These are phyloP conservation scores for Piper longum DNA, from an alignment of 164 flowering plant species.

Conservation along the genomic window DNA sequence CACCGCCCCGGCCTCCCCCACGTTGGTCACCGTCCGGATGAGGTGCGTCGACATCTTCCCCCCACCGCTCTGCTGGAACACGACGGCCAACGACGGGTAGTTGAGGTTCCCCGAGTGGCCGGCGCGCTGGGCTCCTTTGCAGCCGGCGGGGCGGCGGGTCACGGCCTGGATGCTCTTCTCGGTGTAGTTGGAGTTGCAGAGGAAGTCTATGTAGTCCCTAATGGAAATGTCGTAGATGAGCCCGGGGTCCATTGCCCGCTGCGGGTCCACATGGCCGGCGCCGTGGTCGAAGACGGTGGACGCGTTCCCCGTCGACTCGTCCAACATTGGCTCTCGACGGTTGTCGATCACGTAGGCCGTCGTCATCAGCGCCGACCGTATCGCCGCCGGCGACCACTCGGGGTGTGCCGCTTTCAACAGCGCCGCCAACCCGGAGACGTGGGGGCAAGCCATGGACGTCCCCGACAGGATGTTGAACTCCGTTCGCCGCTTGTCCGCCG, in stretches of 20 bases:
- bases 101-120: constrained; percentile 80
- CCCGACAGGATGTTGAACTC: constrained; percentile 88
- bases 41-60: constrained; percentile 59
- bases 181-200: constrained; percentile 76
- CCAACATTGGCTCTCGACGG: constrained; percentile 45
- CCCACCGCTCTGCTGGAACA: constrained; percentile 55
- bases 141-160: constrained; percentile 47
- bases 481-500: constrained; percentile 43
- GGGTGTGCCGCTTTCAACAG: constrained; percentile 86
- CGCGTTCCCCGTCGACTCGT: constrained; percentile 61
- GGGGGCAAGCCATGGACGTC: constrained; percentile 97
- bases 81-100: constrained; percentile 66
- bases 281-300: constrained; percentile 73
- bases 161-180: constrained; percentile 33
- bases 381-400: constrained; percentile 85
- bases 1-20: constrained; percentile 47
- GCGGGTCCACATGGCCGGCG: constrained; percentile 83
- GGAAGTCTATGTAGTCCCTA: constrained; percentile 60
- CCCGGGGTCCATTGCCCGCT: constrained; percentile 84
- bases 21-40: constrained; percentile 71
- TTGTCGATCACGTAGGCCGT: constrained; percentile 69
- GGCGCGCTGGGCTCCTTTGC: constrained; percentile 39
- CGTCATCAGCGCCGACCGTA: constrained; percentile 82
- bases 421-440: constrained; percentile 87
- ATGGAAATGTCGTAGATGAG: constrained; percentile 50